These are phyloP conservation scores for Aplosporella prunicola DNA, from an alignment of 2,329 filamentous ascomycete species.

Conservation along the genomic window DNA sequence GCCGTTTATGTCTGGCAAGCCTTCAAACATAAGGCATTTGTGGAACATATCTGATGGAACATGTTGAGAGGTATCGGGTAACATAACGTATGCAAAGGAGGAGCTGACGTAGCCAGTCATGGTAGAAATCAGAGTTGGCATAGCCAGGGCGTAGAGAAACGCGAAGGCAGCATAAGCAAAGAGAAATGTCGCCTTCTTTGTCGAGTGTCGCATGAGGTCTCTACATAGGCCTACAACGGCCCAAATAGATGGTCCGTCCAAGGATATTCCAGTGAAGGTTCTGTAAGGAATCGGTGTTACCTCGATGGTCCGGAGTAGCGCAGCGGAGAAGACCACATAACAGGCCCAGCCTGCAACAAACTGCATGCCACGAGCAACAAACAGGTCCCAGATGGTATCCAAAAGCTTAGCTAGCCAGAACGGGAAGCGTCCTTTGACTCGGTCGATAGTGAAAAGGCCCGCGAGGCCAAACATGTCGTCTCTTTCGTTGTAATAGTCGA, in stretches of 20 bases:
- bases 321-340: slow-evolving; percentile 26
- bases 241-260: slow-evolving; percentile 20
- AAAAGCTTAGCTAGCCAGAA: slow-evolving; percentile 27
- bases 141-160: slow-evolving; percentile 20
- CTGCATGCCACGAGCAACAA: slow-evolving; percentile 25
- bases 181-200: slow-evolving; percentile 17
- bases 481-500: too few relatives aligned
- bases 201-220: slow-evolving; percentile 18
- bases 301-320: slow-evolving; percentile 26
- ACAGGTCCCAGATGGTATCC: slow-evolving; percentile 28
- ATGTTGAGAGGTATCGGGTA: too few relatives aligned
- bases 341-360: slow-evolving; percentile 20
- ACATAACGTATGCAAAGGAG: background rate
- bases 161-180: slow-evolving; percentile 27
- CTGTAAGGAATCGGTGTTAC: slow-evolving; percentile 23
- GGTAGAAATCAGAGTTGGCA: slow-evolving; percentile 26
- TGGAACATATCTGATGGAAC: too few relatives aligned
- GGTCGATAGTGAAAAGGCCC: slow-evolving; percentile 22
- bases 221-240: slow-evolving; percentile 19
- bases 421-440: slow-evolving; percentile 16
- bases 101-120: slow-evolving; percentile 30
- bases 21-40: too few relatives aligned
- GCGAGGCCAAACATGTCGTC: background rate
- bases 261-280: slow-evolving; percentile 24
- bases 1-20: too few relatives aligned